Conservation (phyloP, 257 asterid genomes). For the Rhazya stricta region DNA sequence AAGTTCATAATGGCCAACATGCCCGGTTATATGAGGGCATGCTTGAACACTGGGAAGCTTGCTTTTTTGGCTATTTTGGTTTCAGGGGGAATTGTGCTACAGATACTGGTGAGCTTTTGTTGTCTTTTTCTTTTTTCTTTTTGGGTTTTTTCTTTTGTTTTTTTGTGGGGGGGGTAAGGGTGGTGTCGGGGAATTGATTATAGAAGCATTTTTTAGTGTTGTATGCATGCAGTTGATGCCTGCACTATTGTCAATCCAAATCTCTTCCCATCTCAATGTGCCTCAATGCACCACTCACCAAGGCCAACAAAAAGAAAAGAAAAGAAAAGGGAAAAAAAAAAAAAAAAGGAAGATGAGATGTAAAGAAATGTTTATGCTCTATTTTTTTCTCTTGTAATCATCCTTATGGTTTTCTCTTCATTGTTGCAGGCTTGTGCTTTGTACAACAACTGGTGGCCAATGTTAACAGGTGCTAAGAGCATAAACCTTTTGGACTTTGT, state of each 20-base stretch:
- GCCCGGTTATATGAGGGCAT: slow-evolving; percentile 65
- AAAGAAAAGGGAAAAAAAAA: neutral
- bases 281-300: neutral
- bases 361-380: slow-evolving; percentile 1
- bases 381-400: slow-evolving; percentile 14
- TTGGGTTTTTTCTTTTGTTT: neutral
- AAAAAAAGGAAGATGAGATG: neutral
- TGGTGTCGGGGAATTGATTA: neutral
- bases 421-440: slow-evolving; percentile 83
- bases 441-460: slow-evolving; percentile 96
- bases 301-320: no score
- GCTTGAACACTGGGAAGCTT: slow-evolving; percentile 79
- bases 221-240: neutral
- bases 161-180: neutral
- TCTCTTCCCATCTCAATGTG: neutral
- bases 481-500: neutral
- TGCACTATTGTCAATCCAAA: neutral
- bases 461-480: slow-evolving; percentile 67
- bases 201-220: no score
- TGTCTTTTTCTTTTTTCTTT: neutral
- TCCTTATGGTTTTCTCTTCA: slow-evolving; percentile 16
- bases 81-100: slow-evolving; percentile 88
- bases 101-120: slow-evolving; percentile 59
- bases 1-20: slow-evolving; percentile 56
- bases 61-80: slow-evolving; percentile 84